Conservation (phyloP, 2,329 filamentous ascomycete species). For the Hirsutella minnesotensis region DNA sequence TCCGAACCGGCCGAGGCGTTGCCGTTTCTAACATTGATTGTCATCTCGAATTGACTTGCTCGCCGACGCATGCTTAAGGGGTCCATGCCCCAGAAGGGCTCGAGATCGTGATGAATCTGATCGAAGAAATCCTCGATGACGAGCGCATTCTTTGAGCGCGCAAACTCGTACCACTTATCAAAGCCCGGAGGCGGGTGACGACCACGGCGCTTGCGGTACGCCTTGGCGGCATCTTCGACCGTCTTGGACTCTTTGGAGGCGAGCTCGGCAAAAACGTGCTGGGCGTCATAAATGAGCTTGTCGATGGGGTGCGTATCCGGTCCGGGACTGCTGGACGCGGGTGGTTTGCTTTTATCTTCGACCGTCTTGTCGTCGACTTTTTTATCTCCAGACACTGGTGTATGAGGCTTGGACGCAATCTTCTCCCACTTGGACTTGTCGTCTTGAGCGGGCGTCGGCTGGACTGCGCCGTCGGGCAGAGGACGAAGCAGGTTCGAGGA, state of each 20-base stretch:
- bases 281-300: slow-evolving; percentile 32
- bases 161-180: slow-evolving; percentile 46
- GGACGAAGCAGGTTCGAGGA: not conserved
- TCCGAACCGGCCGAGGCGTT: slow-evolving; percentile 38
- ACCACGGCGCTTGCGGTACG: slow-evolving; percentile 45
- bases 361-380: not conserved
- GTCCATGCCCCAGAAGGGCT: slow-evolving; percentile 44
- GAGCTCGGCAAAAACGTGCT: slow-evolving; percentile 25
- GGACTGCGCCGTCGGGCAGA: not conserved
- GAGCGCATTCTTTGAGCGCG: slow-evolving; percentile 36
- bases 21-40: slow-evolving; percentile 43
- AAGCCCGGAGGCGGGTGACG: slow-evolving; percentile 54
- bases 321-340: slow-evolving; percentile 1
- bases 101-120: slow-evolving; percentile 49
- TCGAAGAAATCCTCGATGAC: slow-evolving; percentile 54
- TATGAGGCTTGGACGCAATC: not conserved
- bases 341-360: slow-evolving; percentile 1
- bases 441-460: not conserved
- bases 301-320: slow-evolving; percentile 37
- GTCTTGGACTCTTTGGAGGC: slow-evolving; percentile 34
- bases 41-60: slow-evolving; percentile 45
- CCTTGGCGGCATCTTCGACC: slow-evolving; percentile 40
- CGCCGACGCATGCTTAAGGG: slow-evolving; percentile 37
- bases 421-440: not conserved
- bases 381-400: too few species aligned